Conservation (phyloP, 192 early-diverging fungal species). For the Podila minutissima region DNA sequence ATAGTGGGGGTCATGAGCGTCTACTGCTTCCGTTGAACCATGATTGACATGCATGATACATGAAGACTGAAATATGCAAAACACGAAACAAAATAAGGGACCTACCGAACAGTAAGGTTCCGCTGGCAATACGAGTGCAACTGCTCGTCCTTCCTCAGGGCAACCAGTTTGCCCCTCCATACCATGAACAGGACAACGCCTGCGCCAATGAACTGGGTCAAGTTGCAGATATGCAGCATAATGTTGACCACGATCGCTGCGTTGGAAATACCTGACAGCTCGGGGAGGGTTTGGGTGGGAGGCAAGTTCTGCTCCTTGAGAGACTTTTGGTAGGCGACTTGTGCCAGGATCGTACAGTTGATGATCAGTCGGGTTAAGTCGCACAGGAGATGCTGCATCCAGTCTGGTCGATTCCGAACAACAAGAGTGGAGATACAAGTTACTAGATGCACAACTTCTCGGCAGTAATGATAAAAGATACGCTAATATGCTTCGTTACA, state of each 20-base stretch:
- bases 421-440: slow-evolving; percentile 4
- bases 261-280: slow-evolving; percentile 28
- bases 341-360: slow-evolving; percentile 35
- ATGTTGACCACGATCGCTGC: slow-evolving; percentile 32
- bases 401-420: slow-evolving; percentile 14
- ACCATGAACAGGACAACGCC: slow-evolving; percentile 26
- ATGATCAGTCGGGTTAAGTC: slow-evolving; percentile 42
- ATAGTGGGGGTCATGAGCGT: background rate
- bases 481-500: background rate
- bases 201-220: slow-evolving; percentile 29
- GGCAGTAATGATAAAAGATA: background rate
- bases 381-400: slow-evolving; percentile 48
- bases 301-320: slow-evolving; percentile 12
- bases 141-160: slow-evolving; percentile 39
- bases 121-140: slow-evolving; percentile 45
- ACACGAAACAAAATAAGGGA: background rate
- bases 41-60: too few relatives aligned
- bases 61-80: background rate
- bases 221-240: slow-evolving; percentile 39
- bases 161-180: slow-evolving; percentile 20
- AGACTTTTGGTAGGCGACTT: slow-evolving; percentile 33
- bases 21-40: background rate
- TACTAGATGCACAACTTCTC: background rate
- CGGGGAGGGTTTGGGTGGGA: slow-evolving; percentile 28
- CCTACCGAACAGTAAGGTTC: slow-evolving; percentile 45